A percentile compares a stretch with the other conserved stretches of the same genome.
Conservation (phyloP, 164 flowering plant species). For the Magnolia changhungtana region DNA sequence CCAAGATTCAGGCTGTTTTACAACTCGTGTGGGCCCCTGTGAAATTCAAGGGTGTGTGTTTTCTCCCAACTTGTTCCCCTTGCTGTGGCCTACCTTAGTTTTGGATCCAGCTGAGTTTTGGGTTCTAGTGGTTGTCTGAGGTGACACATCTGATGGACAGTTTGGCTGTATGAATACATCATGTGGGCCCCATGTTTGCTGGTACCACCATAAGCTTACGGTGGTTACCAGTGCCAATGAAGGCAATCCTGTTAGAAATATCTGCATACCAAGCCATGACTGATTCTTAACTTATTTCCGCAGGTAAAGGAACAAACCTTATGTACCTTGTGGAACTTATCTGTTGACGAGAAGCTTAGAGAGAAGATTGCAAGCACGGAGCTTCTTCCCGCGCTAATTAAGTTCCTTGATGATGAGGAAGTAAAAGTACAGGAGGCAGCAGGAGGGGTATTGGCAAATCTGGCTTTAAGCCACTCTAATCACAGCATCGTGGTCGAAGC, state of each 20-base stretch:
- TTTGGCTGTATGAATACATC: no score
- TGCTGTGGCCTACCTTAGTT: no score
- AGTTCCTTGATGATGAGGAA: constrained; percentile 62
- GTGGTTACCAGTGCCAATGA: no score
- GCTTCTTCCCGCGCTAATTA: constrained; percentile 54
- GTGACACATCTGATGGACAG: no score
- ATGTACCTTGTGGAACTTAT: constrained; percentile 75
- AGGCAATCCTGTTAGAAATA: neutral
- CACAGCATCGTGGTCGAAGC: constrained; percentile 76
- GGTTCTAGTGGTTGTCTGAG: no score
- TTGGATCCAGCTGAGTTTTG: no score
- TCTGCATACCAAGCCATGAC: constrained; percentile 4
- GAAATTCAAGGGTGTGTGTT: no score
- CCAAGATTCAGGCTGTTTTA: no score
- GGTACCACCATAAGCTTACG: no score
- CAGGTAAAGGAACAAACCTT: constrained; percentile 86
- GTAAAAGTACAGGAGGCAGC: constrained; percentile 70
- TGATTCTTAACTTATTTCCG: constrained; percentile 14
- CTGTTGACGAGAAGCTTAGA: constrained; percentile 68
- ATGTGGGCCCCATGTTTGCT: no score
- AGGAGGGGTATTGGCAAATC: constrained; percentile 77
- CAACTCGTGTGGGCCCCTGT: no score
- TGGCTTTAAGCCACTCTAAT: constrained; percentile 52
- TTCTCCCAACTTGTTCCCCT: no score
- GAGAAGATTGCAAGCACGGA: constrained; percentile 50